Conservation (phyloP, 331 rosid genomes). For the Dryas integrifolia region DNA sequence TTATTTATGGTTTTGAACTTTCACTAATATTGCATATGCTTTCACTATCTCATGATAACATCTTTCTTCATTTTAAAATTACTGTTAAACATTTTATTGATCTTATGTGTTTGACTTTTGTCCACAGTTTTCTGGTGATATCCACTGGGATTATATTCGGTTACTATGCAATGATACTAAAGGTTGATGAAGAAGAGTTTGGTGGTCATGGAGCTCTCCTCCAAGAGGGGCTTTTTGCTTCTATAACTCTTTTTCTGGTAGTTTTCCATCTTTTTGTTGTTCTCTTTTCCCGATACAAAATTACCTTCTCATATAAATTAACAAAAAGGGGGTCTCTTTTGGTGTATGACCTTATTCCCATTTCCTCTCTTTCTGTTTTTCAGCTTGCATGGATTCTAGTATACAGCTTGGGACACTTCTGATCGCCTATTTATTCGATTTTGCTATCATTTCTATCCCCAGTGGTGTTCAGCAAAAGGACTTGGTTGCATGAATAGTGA, state of each 20-base stretch:
- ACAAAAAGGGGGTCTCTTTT: neutral
- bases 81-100: neutral
- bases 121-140: slow-evolving; percentile 45
- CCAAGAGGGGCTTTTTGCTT: slow-evolving; percentile 97
- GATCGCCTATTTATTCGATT: slow-evolving; percentile 35
- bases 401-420: slow-evolving; percentile 95
- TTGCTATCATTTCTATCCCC: slow-evolving; percentile 6
- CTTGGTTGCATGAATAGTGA: slow-evolving; percentile 21
- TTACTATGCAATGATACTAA: slow-evolving; percentile 74
- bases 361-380: slow-evolving; percentile 23
- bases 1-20: neutral
- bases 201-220: slow-evolving; percentile 99
- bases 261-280: slow-evolving; percentile 1
- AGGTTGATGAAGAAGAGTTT: slow-evolving; percentile 92
- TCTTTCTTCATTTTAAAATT: neutral
- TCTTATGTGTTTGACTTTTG: neutral
- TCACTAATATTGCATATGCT: neutral
- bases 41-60: neutral
- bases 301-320: neutral
- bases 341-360: slow-evolving; percentile 4
- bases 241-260: slow-evolving; percentile 94
- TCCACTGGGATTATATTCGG: slow-evolving; percentile 56
- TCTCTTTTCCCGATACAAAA: neutral
- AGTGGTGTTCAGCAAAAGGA: slow-evolving; percentile 11
- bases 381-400: slow-evolving; percentile 93